Conservation (phyloP, 768 basidiomycete species). For the Leccinellum rugosiceps region DNA sequence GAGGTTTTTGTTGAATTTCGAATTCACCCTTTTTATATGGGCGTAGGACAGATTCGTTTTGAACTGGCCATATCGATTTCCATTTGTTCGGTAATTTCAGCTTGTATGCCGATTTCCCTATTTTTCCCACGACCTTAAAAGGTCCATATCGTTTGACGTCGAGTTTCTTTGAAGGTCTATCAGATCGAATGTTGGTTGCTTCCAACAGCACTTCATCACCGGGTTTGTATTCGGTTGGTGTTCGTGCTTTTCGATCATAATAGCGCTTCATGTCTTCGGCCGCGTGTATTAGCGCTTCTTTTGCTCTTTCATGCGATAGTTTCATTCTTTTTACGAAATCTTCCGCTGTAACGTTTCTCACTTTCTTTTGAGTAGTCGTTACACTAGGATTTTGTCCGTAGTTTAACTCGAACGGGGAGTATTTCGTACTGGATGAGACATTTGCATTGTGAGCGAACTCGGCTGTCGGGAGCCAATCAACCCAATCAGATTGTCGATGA, state of each 20-base stretch:
- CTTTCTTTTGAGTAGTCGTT: no score
- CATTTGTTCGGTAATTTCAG: neutral
- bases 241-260: neutral
- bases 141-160: neutral
- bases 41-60: neutral
- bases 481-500: neutral
- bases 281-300: neutral
- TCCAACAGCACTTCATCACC: neutral
- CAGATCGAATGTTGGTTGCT: neutral
- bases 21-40: neutral
- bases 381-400: neutral
- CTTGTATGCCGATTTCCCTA: rapidly evolving
- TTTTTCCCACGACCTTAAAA: neutral
- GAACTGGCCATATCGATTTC: neutral
- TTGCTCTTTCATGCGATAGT: no score
- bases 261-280: neutral
- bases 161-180: neutral
- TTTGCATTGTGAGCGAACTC: neutral
- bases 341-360: rapidly evolving
- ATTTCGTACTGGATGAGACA: neutral
- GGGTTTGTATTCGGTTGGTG: no score
- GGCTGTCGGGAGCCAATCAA: neutral
- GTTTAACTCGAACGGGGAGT: neutral
- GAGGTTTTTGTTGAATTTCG: neutral
- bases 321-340: neutral